A percentile compares a stretch with the other conserved stretches of the same genome.
Evolutionary conservation across 2,329 filamentous ascomycete genomes (phyloP).

Genomic region (Ascochyta pisi): DNA sequence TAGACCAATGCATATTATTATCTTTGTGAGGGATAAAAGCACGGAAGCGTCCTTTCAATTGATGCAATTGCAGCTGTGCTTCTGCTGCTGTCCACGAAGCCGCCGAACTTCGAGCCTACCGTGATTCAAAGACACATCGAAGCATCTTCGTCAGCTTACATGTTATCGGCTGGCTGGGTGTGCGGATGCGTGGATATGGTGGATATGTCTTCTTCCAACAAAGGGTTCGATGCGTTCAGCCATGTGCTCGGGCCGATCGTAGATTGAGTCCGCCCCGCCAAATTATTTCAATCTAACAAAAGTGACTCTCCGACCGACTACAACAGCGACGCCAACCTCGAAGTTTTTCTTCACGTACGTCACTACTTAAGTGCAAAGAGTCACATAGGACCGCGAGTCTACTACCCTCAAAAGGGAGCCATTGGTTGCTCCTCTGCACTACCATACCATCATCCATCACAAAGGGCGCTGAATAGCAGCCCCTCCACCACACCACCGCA

Average conservation of each 20-base stretch:
- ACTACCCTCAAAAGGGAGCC: background rate
- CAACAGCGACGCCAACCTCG: conserved; percentile 18
- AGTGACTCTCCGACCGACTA: conserved; percentile 28
- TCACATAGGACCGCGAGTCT: background rate
- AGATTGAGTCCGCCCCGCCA: conserved; percentile 23
- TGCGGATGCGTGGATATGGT: too few species aligned
- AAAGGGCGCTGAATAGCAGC: conserved; percentile 11
- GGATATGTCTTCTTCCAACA: too few species aligned
- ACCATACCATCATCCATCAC: conserved; percentile 1
- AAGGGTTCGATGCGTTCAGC: too few species aligned
- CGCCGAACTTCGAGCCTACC: background rate
- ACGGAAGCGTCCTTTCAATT: background rate
- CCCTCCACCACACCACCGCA: conserved; percentile 13
- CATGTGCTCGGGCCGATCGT: too few species aligned
- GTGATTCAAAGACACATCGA: background rate
- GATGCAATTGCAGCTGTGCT: background rate
- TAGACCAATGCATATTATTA: background rate
- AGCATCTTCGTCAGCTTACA: background rate
- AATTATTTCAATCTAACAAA: conserved; percentile 13
- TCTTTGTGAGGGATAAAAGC: background rate
- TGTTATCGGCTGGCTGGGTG: too few species aligned
- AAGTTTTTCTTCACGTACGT: conserved; percentile 9
- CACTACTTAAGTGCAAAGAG: conserved; percentile 1
- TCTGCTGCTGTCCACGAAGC: background rate
- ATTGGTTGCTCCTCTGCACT: conserved; percentile 4